A percentile compares a stretch with the other conserved stretches of the same genome.
phyloP scores from a whole-genome alignment of 345 rosid species.

The Euphorbia peplus region DNA sequence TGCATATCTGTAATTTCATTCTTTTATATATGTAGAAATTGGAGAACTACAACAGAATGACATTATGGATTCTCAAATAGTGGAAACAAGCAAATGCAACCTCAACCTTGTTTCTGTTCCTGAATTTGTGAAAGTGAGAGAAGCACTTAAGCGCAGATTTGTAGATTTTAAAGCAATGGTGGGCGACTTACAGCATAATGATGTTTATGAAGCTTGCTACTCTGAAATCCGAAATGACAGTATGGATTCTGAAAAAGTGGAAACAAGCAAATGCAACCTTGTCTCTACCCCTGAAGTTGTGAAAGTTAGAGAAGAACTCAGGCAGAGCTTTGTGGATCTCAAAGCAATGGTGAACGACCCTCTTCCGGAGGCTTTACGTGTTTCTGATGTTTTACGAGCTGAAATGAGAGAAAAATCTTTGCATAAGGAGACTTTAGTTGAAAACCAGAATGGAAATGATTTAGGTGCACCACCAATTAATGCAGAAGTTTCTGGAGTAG shows the following conservation, averaged over 20 bases:
- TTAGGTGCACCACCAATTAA: not conserved
- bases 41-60: constrained; percentile 5
- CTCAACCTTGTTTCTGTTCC: constrained; percentile 22
- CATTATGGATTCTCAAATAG: constrained; percentile 25
- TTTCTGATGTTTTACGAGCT: constrained; percentile 30
- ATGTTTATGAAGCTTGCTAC: too few relatives aligned
- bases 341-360: constrained; percentile 45
- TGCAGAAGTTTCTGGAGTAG: too few relatives aligned
- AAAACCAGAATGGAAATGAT: constrained; percentile 16
- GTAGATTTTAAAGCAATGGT: constrained; percentile 42
- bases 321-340: constrained; percentile 39
- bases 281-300: constrained; percentile 31
- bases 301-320: constrained; percentile 40
- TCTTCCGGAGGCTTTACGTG: constrained; percentile 41
- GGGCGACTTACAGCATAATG: too few relatives aligned
- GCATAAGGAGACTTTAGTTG: constrained; percentile 6
- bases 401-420: constrained; percentile 8
- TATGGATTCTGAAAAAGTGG: constrained; percentile 21
- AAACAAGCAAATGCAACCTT: constrained; percentile 6
- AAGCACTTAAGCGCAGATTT: constrained; percentile 38
- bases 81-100: constrained; percentile 7
- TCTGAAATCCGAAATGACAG: too few relatives aligned
- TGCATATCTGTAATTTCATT: not conserved
- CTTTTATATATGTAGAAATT: not conserved
- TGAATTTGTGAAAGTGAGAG: constrained; percentile 35